phyloP scores from a whole-genome alignment of 2,329 filamentous ascomycete genomes.

The Microcyclospora tardicrescens region DNA sequence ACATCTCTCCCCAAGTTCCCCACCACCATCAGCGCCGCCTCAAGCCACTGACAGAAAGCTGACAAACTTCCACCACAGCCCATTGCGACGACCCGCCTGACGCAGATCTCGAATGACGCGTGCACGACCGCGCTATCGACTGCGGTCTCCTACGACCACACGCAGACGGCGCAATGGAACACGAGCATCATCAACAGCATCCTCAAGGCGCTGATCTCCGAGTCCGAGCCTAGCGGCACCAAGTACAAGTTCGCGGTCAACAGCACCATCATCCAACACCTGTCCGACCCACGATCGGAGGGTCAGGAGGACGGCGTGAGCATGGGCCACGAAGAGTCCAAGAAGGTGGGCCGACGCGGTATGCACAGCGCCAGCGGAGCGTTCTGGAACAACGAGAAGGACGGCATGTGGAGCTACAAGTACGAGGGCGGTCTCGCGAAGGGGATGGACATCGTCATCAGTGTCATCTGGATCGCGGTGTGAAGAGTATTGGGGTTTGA shows the following conservation, averaged over 20 bases:
- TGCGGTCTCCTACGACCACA: conserved; percentile 74
- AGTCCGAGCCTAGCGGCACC: conserved; percentile 42
- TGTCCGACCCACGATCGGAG: conserved; percentile 53
- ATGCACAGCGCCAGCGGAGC: conserved; percentile 80
- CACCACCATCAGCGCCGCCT: neutral
- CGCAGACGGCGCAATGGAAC: conserved; percentile 79
- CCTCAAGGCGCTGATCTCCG: conserved; percentile 63
- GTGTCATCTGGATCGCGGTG: conserved; percentile 61
- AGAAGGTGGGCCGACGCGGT: conserved; percentile 64
- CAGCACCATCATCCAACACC: conserved; percentile 95
- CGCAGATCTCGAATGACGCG: conserved; percentile 76
- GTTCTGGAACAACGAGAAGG: conserved; percentile 83
- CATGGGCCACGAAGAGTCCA: conserved; percentile 46
- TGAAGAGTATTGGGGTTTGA: conserved; percentile 17
- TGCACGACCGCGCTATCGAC: conserved; percentile 65
- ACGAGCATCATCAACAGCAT: conserved; percentile 77
- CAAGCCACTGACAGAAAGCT: neutral
- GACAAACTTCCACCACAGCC: conserved; percentile 40
- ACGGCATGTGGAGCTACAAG: conserved; percentile 84
- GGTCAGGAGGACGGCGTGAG: conserved; percentile 26
- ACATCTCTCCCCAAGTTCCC: neutral
- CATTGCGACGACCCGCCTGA: conserved; percentile 61
- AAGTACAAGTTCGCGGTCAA: conserved; percentile 89
- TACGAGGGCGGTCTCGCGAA: conserved; percentile 48
- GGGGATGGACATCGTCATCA: conserved; percentile 41